These are phyloP conservation scores for Camelina neglecta DNA, from an alignment of 345 rosid species.

Conservation along the genomic window DNA sequence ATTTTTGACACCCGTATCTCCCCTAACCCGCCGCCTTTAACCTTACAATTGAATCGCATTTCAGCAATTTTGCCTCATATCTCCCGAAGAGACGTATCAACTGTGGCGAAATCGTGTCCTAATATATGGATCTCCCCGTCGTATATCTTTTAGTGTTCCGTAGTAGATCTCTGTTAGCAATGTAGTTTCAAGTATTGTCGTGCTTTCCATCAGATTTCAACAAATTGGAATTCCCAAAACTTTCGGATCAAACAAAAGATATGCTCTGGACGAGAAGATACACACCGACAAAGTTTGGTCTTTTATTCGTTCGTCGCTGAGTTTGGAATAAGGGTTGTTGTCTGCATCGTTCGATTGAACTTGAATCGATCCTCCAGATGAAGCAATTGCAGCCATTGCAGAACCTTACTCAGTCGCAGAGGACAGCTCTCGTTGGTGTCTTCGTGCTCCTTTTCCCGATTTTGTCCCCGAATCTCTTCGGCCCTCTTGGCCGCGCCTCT, in stretches of 20 bases:
- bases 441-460: constrained; percentile 62
- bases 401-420: constrained; percentile 50
- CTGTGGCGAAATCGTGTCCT: not conserved
- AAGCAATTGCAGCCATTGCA: constrained; percentile 45
- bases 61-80: not conserved
- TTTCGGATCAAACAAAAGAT: constrained; percentile 6
- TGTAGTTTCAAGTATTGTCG: not conserved
- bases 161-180: not conserved
- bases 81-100: not conserved
- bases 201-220: not conserved
- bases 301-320: constrained; percentile 11
- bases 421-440: constrained; percentile 55
- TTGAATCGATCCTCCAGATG: constrained; percentile 37
- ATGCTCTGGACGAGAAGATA: constrained; percentile 7
- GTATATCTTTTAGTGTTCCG: too few species aligned
- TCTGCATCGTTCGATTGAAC: constrained; percentile 25
- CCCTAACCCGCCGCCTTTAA: not conserved
- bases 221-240: not conserved
- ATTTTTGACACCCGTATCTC: not conserved
- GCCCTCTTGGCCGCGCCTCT: constrained; percentile 70
- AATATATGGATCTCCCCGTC: not conserved
- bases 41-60: not conserved
- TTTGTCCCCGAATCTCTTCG: constrained; percentile 61
- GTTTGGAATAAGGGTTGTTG: not conserved
- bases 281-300: constrained; percentile 7